These are phyloP conservation scores for Pichia rugopelliculosa DNA, from an alignment of 805 yeast genomes.

Conservation along the genomic window DNA sequence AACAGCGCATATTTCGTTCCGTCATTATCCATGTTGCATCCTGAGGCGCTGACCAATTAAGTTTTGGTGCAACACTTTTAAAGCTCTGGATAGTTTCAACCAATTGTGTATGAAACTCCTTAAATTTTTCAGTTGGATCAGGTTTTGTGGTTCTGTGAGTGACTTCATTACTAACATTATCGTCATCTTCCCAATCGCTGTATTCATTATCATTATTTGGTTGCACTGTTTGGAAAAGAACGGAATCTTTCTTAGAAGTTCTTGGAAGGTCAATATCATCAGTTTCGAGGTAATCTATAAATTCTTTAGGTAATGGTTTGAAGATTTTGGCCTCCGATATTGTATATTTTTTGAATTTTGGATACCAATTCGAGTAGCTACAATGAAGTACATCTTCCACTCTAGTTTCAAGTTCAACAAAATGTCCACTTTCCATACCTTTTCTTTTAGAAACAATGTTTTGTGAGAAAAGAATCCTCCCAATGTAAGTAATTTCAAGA, in stretches of 20 bases:
- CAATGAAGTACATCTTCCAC: constrained; percentile 43
- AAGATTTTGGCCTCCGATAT: constrained; percentile 44
- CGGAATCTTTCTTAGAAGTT: constrained; percentile 30
- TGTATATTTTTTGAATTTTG: constrained; percentile 37
- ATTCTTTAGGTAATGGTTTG: constrained; percentile 49
- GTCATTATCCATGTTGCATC: constrained; percentile 92
- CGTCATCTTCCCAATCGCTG: constrained; percentile 63
- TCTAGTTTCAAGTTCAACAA: constrained; percentile 23
- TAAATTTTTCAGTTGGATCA: constrained; percentile 46
- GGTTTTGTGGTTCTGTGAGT: background rate
- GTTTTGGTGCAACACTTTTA: constrained; percentile 73
- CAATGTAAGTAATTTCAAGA: no score
- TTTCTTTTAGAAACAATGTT: background rate
- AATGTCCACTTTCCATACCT: constrained; percentile 12
- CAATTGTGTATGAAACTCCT: constrained; percentile 52
- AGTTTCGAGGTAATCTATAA: constrained; percentile 50
- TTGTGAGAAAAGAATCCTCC: no score
- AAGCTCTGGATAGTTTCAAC: constrained; percentile 37
- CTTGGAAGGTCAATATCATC: constrained; percentile 65
- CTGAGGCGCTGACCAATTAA: constrained; percentile 96
- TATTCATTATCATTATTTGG: constrained; percentile 56
- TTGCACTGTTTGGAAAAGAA: constrained; percentile 25
- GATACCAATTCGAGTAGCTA: constrained; percentile 54
- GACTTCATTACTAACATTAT: constrained; percentile 17
- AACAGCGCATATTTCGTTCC: constrained; percentile 68